phyloP scores from a whole-genome alignment of 495 filamentous ascomycete species.

The Letharia lupina region DNA sequence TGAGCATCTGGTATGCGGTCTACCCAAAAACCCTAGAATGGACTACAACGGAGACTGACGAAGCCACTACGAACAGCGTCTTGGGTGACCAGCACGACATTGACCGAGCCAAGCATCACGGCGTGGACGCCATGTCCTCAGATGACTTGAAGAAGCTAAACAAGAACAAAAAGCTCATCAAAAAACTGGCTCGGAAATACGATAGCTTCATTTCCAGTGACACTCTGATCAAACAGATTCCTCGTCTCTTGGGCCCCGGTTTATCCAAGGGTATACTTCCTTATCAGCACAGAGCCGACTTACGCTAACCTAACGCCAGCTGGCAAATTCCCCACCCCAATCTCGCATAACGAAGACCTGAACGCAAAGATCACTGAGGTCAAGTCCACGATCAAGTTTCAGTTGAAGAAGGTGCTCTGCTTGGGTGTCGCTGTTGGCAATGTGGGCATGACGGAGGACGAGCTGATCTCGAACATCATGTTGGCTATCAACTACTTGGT shows the following conservation, averaged over 20 bases:
- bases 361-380: slow-evolving; percentile 91
- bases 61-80: slow-evolving; percentile 46
- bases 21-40: background rate
- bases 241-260: slow-evolving; percentile 96
- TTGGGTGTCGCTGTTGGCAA: slow-evolving; percentile 98
- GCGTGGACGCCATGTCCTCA: slow-evolving; percentile 91
- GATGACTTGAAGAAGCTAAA: slow-evolving; percentile 99
- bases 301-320: slow-evolving; percentile 42
- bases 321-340: slow-evolving; percentile 97
- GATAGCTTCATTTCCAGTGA: slow-evolving; percentile 98
- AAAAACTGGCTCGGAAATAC: slow-evolving; percentile 99
- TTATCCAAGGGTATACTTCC: slow-evolving; percentile 74
- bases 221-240: slow-evolving; percentile 96
- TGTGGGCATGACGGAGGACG: slow-evolving; percentile 93
- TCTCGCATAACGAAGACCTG: slow-evolving; percentile 92
- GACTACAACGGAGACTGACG: slow-evolving; percentile 16
- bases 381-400: slow-evolving; percentile 99
- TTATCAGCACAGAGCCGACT: slow-evolving; percentile 1
- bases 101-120: slow-evolving; percentile 96
- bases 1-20: slow-evolving; percentile 73
- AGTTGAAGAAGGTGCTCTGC: slow-evolving; percentile 99
- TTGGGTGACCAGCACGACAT: slow-evolving; percentile 99
- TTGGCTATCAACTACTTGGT: slow-evolving; percentile 99
- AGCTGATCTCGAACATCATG: slow-evolving; percentile 93
- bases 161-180: slow-evolving; percentile 99